Percentiles rank a stretch among this genome's conserved stretches.
These are phyloP conservation scores for Tetrapyrgos nigripes DNA, from an alignment of 1,284 basidiomycete genomes.

Conservation along the genomic window DNA sequence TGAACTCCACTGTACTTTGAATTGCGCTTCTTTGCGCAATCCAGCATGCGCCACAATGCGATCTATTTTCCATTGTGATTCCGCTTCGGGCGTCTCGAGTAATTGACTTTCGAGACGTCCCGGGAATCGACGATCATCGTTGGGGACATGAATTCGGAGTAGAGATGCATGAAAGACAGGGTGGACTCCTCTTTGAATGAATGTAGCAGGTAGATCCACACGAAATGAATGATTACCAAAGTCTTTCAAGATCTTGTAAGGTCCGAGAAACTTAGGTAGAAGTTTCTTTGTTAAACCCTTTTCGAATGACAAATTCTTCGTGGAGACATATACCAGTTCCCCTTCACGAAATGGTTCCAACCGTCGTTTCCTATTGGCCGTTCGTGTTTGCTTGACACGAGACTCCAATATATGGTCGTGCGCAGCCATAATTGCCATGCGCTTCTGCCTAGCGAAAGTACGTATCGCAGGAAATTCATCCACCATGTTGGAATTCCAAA, in stretches of 20 bases:
- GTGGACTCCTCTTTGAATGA: constrained; percentile 32
- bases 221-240: constrained; percentile 30
- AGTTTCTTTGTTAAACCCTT: constrained; percentile 34
- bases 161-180: constrained; percentile 30
- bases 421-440: constrained; percentile 21
- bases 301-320: constrained; percentile 32
- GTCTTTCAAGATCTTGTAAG: constrained; percentile 30
- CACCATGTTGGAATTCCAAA: constrained; percentile 25
- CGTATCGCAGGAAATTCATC: constrained; percentile 28
- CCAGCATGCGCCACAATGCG: constrained; percentile 26
- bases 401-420: constrained; percentile 36
- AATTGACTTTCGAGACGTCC: constrained; percentile 20
- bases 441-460: constrained; percentile 21
- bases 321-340: constrained; percentile 37
- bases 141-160: constrained; percentile 30
- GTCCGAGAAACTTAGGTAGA: constrained; percentile 37
- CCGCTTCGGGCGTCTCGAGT: constrained; percentile 8
- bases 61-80: constrained; percentile 26
- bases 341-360: constrained; percentile 21
- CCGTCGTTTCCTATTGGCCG: constrained; percentile 27
- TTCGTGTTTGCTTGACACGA: constrained; percentile 31
- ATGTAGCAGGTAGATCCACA: constrained; percentile 25
- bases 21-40: constrained; percentile 19
- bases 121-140: constrained; percentile 32
- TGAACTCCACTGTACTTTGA: constrained; percentile 30